phyloP scores from a whole-genome alignment of 345 rosid genomes.

The Citrus maxima region DNA sequence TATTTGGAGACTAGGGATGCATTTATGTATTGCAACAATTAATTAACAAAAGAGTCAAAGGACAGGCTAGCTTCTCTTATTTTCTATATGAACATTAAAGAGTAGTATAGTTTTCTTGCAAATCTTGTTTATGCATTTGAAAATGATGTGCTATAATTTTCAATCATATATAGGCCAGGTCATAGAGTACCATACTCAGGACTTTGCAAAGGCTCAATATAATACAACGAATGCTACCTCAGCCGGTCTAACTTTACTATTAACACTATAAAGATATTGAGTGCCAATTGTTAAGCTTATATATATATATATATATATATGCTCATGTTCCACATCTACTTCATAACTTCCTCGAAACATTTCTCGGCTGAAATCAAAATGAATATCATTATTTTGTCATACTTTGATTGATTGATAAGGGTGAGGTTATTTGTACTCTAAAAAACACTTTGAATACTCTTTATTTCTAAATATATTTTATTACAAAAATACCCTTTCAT shows the following conservation, averaged over 20 bases:
- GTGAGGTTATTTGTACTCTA: too few species aligned
- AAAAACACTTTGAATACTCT: too few species aligned
- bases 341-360: too few species aligned
- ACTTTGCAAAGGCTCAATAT: neutral
- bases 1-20: slow-evolving; percentile 2
- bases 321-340: neutral
- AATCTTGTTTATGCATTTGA: neutral
- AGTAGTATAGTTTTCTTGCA: neutral
- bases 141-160: neutral
- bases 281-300: neutral
- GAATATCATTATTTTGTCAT: too few species aligned
- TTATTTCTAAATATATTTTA: too few species aligned
- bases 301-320: neutral
- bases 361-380: too few species aligned
- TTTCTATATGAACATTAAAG: too few species aligned
- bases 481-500: too few species aligned
- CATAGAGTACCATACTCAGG: neutral
- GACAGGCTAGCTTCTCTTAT: slow-evolving; percentile 8
- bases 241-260: neutral
- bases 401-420: too few species aligned
- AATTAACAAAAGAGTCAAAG: slow-evolving; percentile 41
- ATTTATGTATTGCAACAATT: neutral
- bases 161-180: neutral
- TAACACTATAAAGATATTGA: too few species aligned
- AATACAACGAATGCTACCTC: neutral